These are phyloP conservation scores for Cyclotella cryptica DNA, from an alignment of 108 stramenopile species.

Conservation along the genomic window DNA sequence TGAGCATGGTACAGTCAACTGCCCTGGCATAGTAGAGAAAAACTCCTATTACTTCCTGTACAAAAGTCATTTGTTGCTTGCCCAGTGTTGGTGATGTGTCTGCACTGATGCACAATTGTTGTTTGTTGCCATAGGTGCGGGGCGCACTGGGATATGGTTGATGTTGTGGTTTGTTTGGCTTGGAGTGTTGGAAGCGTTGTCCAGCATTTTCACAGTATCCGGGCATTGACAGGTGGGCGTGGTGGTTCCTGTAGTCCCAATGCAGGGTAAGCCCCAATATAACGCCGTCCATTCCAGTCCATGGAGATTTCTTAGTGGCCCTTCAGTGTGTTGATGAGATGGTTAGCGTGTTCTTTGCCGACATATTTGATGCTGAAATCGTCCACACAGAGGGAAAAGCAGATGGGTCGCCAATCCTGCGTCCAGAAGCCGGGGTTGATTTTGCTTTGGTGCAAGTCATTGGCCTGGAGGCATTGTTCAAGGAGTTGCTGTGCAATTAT, in stretches of 20 bases:
- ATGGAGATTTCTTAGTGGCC: constrained; percentile 52
- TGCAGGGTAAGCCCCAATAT: not conserved
- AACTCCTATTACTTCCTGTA: not conserved
- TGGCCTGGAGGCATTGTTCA: not conserved
- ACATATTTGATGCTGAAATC: constrained; percentile 28
- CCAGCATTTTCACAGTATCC: not conserved
- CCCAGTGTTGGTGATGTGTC: constrained; percentile 19
- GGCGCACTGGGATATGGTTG: constrained; percentile 23
- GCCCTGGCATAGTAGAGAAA: not conserved
- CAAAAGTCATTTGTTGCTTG: not conserved
- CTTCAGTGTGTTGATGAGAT: constrained; percentile 34
- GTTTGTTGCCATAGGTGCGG: constrained; percentile 49
- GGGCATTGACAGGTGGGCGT: not conserved
- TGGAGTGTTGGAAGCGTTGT: not conserved
- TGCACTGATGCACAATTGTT: constrained; percentile 27
- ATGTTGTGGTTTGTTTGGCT: not conserved
- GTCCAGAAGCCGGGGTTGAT: not conserved
- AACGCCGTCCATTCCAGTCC: constrained; percentile 42
- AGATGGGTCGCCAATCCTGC: constrained; percentile 16
- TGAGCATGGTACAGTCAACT: not conserved
- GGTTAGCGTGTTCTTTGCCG: constrained; percentile 41
- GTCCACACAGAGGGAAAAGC: constrained; percentile 53
- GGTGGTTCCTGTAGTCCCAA: not conserved
- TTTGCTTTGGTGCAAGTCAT: not conserved
- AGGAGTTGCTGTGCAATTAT: constrained; percentile 3